Base-by-base conservation (phyloP, 371 early-diverging fungal species). In the Dentiscutata heterogama region DNA sequence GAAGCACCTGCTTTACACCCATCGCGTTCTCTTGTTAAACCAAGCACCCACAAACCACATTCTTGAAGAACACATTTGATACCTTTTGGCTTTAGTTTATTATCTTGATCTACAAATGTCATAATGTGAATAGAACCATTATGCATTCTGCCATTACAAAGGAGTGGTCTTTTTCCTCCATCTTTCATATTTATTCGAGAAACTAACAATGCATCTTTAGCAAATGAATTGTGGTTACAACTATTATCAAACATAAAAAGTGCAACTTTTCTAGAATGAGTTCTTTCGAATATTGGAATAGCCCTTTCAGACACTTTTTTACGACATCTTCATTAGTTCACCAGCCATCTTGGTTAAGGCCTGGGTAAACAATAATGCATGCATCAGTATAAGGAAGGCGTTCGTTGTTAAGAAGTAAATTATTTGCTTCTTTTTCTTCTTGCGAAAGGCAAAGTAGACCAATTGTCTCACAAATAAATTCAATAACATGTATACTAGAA, bases 181-280 rank as follows among this genome's bases (percentile, higher is more conserved):
- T 25, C 31, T 20, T 39, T 39, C 18, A 68, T 31, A 35, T 68
- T 68, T 35, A 68, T 68, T 1, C 2, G 1, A 18, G 68, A 50
- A 72, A 72, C 50, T 42, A 72, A 22, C 10, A 72, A 72, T 7
- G 73, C 50, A 72, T 72, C 50, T 6, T 42, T 1, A 50, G 73
- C 51, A 72, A 46, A 72, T 46, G 73, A 0, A 46, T 42, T 50
- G 29, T 72, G 50, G 18, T 72, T 72, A 22, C 22, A 72, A 72
- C 50, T 72, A 50, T 72, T 72, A 72, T 72, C 20, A 8, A 72
- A 72, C 42, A 72, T 53, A 13, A 72, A 72, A 50, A 72, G 51
- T n/a, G n/a, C 50, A 50, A 53, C 29, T 42, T 53, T 50, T 16
- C 20, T 22, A 27, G 68, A 35, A 68, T 68, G 68, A 2, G 14